Base-by-base conservation (phyloP, 192 early-diverging fungal species). In the Ambispora gerdemannii region DNA sequence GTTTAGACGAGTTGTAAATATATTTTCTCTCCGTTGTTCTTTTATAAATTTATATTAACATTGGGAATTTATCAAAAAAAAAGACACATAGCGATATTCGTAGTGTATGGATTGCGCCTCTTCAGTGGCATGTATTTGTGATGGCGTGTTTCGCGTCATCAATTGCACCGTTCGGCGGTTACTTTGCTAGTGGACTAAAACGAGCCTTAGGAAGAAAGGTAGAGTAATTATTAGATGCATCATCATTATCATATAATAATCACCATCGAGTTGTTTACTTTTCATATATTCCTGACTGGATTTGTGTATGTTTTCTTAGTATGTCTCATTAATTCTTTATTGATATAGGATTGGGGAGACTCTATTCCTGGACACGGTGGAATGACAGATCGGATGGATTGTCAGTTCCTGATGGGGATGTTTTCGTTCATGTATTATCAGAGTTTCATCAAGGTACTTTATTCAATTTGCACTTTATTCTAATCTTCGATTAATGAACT, bases 361-460 rank as follows among this genome's bases (percentile, higher is more conserved):
- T 93, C 89, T 34, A 98, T 98, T 68, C 96, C 96, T 4, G 96
- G 96, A 24, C 96, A 98, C 68, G 96, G 96, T 70, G 96, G 96
- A 30, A 83, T 97, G 30, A 97, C 96, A 0, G 96, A 98, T 80
- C 88, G 96, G 28, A 95, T 98, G 84, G 95, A 98, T 75, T 98
- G 96, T 75, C 96, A 98, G 83, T 95, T 98, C 74, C 78, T 98
- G 62, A 98, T 97, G 95, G 94, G 90, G 1, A 78, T 92, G 33
- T 97, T 98, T 75, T 90, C 93, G 36, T 90, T 89, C 75, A 88
- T 95, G 73, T 97, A 98, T 76, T 93, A 90, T 72, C 81, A 87
- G 64, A 91, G 87, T 62, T 98, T 98, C 59, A 88, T 92, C 72
- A 91, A 91, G 80, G 84, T 89, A 49, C 71, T 53, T 77, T 28